Conservation (phyloP, 768 basidiomycete genomes). For the Mycena indigotica region DNA sequence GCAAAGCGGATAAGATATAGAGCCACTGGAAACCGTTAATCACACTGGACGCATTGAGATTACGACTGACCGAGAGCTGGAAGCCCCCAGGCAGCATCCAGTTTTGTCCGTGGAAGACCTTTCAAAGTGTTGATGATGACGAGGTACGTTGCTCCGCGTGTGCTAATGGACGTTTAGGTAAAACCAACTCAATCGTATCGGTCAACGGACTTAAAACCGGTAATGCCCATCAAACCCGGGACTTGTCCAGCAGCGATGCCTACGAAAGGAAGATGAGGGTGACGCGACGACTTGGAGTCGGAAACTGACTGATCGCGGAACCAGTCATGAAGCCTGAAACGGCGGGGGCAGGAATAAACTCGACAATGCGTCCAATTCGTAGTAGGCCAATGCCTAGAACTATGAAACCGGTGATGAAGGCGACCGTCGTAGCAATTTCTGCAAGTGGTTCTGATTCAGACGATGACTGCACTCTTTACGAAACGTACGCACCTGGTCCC, state of each 20-base stretch:
- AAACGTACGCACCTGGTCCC: too few species aligned
- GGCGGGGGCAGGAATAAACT: conserved; percentile 87
- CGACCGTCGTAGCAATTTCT: conserved; percentile 80
- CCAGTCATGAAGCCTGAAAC: conserved; percentile 96
- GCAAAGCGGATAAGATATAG: conserved; percentile 70
- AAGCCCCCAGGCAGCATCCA: conserved; percentile 92
- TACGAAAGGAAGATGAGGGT: too few species aligned
- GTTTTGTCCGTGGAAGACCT: conserved; percentile 64
- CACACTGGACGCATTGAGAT: neutral
- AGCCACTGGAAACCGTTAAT: conserved; percentile 28
- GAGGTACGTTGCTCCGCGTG: conserved; percentile 78
- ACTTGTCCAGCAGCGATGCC: conserved; percentile 84
- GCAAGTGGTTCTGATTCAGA: too few species aligned
- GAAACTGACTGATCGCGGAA: conserved; percentile 70
- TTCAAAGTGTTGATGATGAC: conserved; percentile 95
- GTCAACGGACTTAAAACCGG: conserved; percentile 72
- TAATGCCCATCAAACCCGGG: conserved; percentile 86
- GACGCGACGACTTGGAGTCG: neutral
- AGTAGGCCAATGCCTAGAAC: conserved; percentile 87
- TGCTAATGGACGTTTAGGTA: conserved; percentile 46
- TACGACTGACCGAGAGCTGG: conserved; percentile 52
- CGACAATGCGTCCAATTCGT: conserved; percentile 90
- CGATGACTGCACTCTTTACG: too few species aligned
- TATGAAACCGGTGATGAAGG: conserved; percentile 89
- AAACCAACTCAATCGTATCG: too few species aligned